Base-by-base conservation (phyloP, 441 rosid species). In the Arabidopsis lyrata region DNA sequence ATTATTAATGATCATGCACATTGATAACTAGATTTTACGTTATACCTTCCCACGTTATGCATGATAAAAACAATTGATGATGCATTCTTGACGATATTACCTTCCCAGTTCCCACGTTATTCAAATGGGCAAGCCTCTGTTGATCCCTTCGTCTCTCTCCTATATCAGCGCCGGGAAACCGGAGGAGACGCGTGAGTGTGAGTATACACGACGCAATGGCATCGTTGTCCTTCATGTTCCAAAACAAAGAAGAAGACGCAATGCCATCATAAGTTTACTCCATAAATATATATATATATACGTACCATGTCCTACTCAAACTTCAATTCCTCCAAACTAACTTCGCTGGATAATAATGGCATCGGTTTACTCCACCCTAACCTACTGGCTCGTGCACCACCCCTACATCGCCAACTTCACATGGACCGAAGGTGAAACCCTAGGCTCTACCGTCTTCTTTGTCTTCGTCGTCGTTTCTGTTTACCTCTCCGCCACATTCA, bases 361-460 rank as follows among this genome's bases (percentile, higher is more conserved):
- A 24, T 45, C 50, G 0, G 1, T 70, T 16, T 66, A 12, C 65
- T 62, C 88, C 8, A 31, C 78, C 6, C 74, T 86, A 27, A 83
- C 72, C 12, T 76, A 85, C 68, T 91, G 85, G 87, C 86, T 91
- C 32, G 96, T 90, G 9, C 56, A 70, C 73, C 86, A 91, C 68
- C 97, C 96, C 8, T 74, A 54, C 45, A 86, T 93, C 73, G 79
- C 77, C 57, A 53, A 84, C 41, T 93, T 90, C 82, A 62, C 78
- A n/a, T 93, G 98, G 97, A 74, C 12, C 0, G 81, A 82, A 39
- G 83, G 81, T 55, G 80, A 83, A 61, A 93, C 91, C 49, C 34
- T 84, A 2, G 98, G 86, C 79, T 88, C 98, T 77, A 72, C 93
- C 16, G 76, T 82, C 8, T 78, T 52, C 55, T 94, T 94, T 79